Conservation (phyloP, 2,329 filamentous ascomycete genomes). For the Fusarium citri region DNA sequence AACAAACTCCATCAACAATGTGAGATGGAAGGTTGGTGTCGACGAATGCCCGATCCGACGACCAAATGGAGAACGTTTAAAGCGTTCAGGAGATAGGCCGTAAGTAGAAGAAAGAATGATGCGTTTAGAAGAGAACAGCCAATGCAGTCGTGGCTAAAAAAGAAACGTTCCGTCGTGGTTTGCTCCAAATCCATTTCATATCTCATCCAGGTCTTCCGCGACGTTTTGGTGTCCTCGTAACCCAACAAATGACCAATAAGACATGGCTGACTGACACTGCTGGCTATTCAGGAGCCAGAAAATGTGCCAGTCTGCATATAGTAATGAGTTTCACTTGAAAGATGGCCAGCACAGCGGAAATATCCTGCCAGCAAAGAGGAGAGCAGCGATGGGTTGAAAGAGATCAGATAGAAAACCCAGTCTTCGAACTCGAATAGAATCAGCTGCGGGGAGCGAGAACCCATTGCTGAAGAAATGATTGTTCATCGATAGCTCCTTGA, state of each 20-base stretch:
- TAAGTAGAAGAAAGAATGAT: slow-evolving; percentile 16
- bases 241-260: slow-evolving; percentile 17
- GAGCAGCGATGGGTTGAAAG: slow-evolving; percentile 60
- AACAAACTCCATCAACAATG: slow-evolving; percentile 16
- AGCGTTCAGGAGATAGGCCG: slow-evolving; percentile 16
- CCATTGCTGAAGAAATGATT: slow-evolving; percentile 63
- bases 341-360: slow-evolving; percentile 55
- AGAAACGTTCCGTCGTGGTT: slow-evolving; percentile 35
- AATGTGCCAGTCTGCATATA: slow-evolving; percentile 14
- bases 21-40: slow-evolving; percentile 28
- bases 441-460: slow-evolving; percentile 57
- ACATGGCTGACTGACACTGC: slow-evolving; percentile 5
- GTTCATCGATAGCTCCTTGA: slow-evolving; percentile 64
- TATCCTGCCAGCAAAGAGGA: slow-evolving; percentile 62
- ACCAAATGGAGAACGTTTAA: slow-evolving; percentile 6
- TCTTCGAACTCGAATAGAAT: slow-evolving; percentile 57
- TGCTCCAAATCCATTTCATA: slow-evolving; percentile 41
- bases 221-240: slow-evolving; percentile 42
- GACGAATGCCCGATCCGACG: slow-evolving; percentile 24
- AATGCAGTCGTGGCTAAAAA: slow-evolving; percentile 6
- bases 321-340: slow-evolving; percentile 42
- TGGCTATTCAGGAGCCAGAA: slow-evolving; percentile 11
- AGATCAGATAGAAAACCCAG: slow-evolving; percentile 64
- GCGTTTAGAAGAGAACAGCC: neutral
- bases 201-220: slow-evolving; percentile 49